Evolutionary conservation across 108 stramenopile genomes (phyloP).

Genomic region (Thalassiosira profunda): DNA sequence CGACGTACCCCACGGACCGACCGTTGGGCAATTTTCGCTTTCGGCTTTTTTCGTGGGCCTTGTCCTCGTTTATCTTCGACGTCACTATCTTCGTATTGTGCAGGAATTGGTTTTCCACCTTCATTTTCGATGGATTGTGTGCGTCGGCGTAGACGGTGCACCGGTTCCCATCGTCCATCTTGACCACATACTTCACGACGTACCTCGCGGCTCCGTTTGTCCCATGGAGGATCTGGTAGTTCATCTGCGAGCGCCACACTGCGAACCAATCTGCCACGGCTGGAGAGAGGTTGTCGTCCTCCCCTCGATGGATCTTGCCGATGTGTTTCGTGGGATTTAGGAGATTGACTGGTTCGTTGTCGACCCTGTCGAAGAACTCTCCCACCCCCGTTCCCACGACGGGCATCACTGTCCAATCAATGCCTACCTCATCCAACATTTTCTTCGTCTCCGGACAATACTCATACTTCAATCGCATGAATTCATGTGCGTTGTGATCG

Average conservation of each 20-base stretch:
- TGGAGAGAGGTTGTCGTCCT: slow-evolving; percentile 1
- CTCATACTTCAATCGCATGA: neutral
- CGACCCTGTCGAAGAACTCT: neutral
- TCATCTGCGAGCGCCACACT: slow-evolving; percentile 5
- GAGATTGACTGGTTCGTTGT: neutral
- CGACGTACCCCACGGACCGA: neutral
- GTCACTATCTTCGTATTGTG: slow-evolving; percentile 15
- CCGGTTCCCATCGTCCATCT: slow-evolving; percentile 9
- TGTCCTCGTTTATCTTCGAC: slow-evolving; percentile 4
- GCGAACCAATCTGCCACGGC: slow-evolving; percentile 1
- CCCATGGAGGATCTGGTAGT: neutral
- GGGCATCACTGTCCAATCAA: neutral
- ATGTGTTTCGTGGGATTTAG: slow-evolving; percentile 18
- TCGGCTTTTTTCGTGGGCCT: neutral
- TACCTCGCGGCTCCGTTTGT: slow-evolving; percentile 4
- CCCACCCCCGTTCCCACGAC: neutral
- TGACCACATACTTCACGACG: slow-evolving; percentile 12
- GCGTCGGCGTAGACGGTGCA: neutral
- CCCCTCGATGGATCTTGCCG: neutral
- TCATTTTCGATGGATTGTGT: neutral
- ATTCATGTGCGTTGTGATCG: neutral
- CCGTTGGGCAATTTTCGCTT: neutral
- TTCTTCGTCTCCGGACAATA: neutral
- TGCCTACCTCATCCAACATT: too few relatives aligned
- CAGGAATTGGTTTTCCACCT: slow-evolving; percentile 2